Base-by-base conservation (phyloP, 176 grass and related monocot species). In the Hyparrhenia diplandra region DNA sequence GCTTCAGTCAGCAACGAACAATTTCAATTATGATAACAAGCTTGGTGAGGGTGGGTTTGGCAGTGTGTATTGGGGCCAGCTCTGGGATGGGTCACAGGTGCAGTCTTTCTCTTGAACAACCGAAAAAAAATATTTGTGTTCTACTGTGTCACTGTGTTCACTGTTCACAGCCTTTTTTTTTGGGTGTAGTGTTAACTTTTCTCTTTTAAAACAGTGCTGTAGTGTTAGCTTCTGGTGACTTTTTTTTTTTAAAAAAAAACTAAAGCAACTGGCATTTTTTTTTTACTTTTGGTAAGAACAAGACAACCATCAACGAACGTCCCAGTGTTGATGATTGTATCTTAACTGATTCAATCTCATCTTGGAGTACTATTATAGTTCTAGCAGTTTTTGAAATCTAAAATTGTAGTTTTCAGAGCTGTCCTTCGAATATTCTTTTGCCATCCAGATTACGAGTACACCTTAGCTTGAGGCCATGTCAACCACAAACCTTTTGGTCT, bases 1-100 rank as follows among this genome's bases (percentile, higher is more conserved):
- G 72, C 83, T 97, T 47, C 91, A 94, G 82, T 87, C 60, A 0
- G 94, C 94, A 1, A 97, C 94, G 0, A 97, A 97, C 86, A 94
- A 87, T 43, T 97, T 97, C 78, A 97, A 97, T 86, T 97, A 97
- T 16, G 94, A 97, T 12, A 97, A 97, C 79, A 97, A 97, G 86
- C 83, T 97, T 3, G 94, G 94, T 3, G 92, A 97, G 71, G 94
- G 94, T 42, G 94, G 92, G 43, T 97, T 97, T 12, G 94, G 94
- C 18, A 97, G 92, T 58, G 94, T 97, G 39, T 97, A 97, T 58
- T 97, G 94, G 94, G 94, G 94, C 77, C 91, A 94, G 87, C 94
- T 97, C 32, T 94, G 89, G 92, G 92, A 94, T 57, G 94, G 94
- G 64, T 90, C 94, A 67, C 94, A 97, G 92, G 94, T 97, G 77